phyloP scores from a whole-genome alignment of 352 stramenopile genomes.

The Aphanomyces cochlioides region DNA sequence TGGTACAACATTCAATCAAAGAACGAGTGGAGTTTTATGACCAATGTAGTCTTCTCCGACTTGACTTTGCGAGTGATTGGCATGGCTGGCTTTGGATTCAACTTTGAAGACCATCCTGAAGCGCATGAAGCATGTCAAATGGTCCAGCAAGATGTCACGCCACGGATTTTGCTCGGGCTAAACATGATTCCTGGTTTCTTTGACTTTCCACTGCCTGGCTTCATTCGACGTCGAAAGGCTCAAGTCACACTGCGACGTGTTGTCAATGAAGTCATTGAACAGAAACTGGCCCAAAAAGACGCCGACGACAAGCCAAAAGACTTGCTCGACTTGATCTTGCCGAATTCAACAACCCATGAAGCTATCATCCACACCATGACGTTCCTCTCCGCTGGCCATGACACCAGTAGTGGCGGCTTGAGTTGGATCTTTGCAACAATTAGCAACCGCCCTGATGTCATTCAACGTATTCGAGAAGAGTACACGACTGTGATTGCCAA shows the following conservation, averaged over 20 bases:
- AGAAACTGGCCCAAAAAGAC: not conserved
- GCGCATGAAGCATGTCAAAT: not conserved
- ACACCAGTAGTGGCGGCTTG: conserved; percentile 8
- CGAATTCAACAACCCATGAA: not conserved
- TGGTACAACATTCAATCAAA: too few relatives aligned
- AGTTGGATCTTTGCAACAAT: conserved; percentile 2
- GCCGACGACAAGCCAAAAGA: not conserved
- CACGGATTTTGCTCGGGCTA: not conserved
- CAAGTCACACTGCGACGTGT: not conserved
- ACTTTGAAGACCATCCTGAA: not conserved
- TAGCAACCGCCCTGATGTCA: not conserved
- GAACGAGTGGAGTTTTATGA: too few relatives aligned
- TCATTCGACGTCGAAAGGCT: not conserved
- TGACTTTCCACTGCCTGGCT: not conserved
- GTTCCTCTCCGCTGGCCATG: not conserved
- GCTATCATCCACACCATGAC: not conserved
- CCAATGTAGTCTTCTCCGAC: not conserved
- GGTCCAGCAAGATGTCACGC: not conserved
- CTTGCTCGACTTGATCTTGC: not conserved
- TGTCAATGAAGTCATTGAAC: not conserved
- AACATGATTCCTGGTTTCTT: not conserved
- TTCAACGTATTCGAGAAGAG: conserved; percentile 18
- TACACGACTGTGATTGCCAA: conserved; percentile 37
- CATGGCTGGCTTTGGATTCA: not conserved
- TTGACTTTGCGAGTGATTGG: not conserved